Evolutionary conservation across 2,329 filamentous ascomycete genomes (phyloP), one percentile per base, ranked within the genome.

Genomic region (Xylaria polymorpha): DNA sequence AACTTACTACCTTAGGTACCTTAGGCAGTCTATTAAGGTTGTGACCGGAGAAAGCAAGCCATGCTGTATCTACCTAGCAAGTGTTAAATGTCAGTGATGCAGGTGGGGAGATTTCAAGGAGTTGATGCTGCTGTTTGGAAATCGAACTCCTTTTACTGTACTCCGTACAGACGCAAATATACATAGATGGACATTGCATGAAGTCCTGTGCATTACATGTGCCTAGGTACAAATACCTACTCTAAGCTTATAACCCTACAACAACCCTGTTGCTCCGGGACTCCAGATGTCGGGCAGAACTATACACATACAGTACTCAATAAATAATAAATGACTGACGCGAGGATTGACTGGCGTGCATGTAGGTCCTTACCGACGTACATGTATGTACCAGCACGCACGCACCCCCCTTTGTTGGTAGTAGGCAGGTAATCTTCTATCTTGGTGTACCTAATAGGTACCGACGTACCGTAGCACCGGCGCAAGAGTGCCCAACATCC

Each of bases 401-500:
- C n/a, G n/a, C n/a, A 29, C 25, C 14, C 15, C n/a, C n/a, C 32
- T 37, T 37, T 55, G 51, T 39, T 56, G n/a, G 51, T 10, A 29
- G 25, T 4, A 29, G 25, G 25, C 25, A 29, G 25, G 25, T 2
- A 15, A 15, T 25, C 46, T 50, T 50, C 22, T 14, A 12, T 50
- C 20, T 25, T 50, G 4, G 4, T 44, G 18, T 35, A 10, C n/a
- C 22, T 18, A n/a, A n/a, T n/a, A 53, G 50, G 50, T 35, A 53
- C 25, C 50, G 50, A n/a, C 7, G 50, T 53, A 39, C 48, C 29
- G 53, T 57, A 64, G 44, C 62, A 41, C 56, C 32, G 64, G 66
- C 61, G 57, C 61, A 64, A 43, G 57, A 66, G 57, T 63, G 61
- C 60, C 60, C 53, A 51, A 53, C 29, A n/a, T 61, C 35, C 57